Percentiles rank a stretch among this genome's conserved stretches.
Evolutionary conservation across 441 rosid genomes (phyloP).

Genomic region (Pelargonium australe): DNA sequence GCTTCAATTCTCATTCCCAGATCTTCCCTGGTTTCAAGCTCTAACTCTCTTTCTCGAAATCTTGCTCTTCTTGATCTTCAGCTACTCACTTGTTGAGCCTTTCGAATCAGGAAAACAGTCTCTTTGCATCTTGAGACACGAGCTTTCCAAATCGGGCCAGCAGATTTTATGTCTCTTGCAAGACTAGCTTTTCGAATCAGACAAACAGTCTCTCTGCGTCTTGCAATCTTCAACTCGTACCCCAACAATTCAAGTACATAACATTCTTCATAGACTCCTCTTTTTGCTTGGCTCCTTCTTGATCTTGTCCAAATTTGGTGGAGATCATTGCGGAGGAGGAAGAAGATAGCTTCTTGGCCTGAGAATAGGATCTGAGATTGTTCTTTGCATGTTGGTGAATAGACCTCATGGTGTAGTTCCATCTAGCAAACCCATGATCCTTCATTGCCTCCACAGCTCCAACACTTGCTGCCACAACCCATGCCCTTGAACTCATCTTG

Average conservation of each 20-base stretch:
- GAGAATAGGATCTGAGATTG: neutral
- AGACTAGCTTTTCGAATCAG: no score
- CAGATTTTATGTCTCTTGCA: no score
- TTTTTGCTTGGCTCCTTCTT: neutral
- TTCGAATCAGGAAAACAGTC: no score
- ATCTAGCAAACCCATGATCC: conserved; percentile 29
- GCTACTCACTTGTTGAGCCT: no score
- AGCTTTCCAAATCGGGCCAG: no score
- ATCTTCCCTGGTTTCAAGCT: no score
- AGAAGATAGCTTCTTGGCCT: neutral
- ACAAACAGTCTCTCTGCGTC: no score
- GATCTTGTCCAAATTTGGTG: neutral
- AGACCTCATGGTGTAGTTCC: conserved; percentile 19
- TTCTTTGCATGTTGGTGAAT: neutral
- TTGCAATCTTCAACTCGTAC: neutral
- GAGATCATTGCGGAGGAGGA: neutral
- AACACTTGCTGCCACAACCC: neutral
- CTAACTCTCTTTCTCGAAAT: no score
- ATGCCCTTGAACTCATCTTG: neutral
- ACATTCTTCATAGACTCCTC: neutral
- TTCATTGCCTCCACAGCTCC: neutral
- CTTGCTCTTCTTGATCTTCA: no score
- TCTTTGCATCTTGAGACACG: no score
- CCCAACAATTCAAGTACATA: neutral
- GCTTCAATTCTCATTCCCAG: no score